Base-by-base conservation (phyloP, 2,329 filamentous ascomycete species). In the Fusarium anguioides region DNA sequence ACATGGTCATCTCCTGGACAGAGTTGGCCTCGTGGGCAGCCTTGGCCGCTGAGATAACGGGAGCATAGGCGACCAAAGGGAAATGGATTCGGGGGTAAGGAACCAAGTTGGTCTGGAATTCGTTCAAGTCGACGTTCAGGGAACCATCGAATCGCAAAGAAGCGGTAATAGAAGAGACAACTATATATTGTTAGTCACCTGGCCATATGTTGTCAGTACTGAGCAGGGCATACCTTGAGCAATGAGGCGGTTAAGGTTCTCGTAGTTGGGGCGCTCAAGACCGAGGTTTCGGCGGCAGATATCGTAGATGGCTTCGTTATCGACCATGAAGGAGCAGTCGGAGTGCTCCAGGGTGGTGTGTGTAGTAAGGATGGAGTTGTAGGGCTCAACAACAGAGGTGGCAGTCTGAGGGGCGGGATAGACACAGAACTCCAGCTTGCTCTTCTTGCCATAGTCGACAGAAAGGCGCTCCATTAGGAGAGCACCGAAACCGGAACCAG, bases 31-130 rank as follows among this genome's bases (percentile, higher is more conserved):
- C 95, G 86, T 99, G 95, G 61, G 93, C 91, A 75, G 94, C 93
- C 89, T 97, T 97, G 81, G 93, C 91, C 68, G 94, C 92, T 67
- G 94, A 97, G 81, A 98, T 89, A 77, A 99, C 92, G 65, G 95
- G 95, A 41, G 96, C 88, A 80, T 98, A 99, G 72, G 94, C 94
- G 77, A 98, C 94, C 75, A 99, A 91, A 79, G 95, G 95, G 91
- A 97, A 99, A 86, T 99, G 95, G 78, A 99, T 99, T 84, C 95
- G 94, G 71, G 95, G 95, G 85, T 98, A 99, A 66, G 95, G 95
- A 68, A 99, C 95, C 83, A 99, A 84, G 88, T 99, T 99, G 84
- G 95, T 99, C 89, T 99, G 95, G 92, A 99, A 99, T 87, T 99
- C 95, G 87, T 97, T 97, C 74, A 99, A 85, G 82, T 99, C 95